Conservation (phyloP, 2,329 filamentous ascomycete genomes). For the Aspergillus japonicus region DNA sequence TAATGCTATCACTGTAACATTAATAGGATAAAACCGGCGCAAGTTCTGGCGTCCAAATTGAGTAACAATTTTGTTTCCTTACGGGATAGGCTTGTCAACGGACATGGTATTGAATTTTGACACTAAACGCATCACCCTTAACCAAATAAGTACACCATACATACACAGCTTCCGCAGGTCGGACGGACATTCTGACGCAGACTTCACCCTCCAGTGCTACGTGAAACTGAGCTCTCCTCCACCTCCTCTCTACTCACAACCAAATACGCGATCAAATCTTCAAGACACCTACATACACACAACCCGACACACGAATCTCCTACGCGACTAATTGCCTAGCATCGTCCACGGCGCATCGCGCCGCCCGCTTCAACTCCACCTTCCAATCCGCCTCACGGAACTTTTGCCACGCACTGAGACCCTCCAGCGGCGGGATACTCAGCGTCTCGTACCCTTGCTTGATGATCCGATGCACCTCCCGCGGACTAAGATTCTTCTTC, state of each 20-base stretch:
- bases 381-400: constrained; percentile 87
- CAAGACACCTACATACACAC: not conserved
- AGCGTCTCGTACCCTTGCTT: constrained; percentile 95
- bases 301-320: not conserved
- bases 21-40: constrained; percentile 13
- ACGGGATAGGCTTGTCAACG: too few species aligned
- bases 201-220: too few species aligned
- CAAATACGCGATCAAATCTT: not conserved
- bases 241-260: not conserved
- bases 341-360: constrained; percentile 73
- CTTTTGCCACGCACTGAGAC: constrained; percentile 78
- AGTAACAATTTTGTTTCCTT: not conserved
- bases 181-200: not conserved
- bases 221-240: not conserved
- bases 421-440: constrained; percentile 85
- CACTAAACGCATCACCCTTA: not conserved
- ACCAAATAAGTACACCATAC: not conserved
- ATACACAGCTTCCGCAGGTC: not conserved
- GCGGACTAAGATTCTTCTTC: constrained; percentile 71
- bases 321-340: constrained; percentile 51
- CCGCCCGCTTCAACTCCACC: constrained; percentile 80
- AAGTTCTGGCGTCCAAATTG: not conserved
- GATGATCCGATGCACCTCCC: constrained; percentile 85
- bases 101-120: not conserved
- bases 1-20: constrained; percentile 18